Conservation (phyloP, 2,329 filamentous ascomycete species). For the Chrysosporium queenslandicum region DNA sequence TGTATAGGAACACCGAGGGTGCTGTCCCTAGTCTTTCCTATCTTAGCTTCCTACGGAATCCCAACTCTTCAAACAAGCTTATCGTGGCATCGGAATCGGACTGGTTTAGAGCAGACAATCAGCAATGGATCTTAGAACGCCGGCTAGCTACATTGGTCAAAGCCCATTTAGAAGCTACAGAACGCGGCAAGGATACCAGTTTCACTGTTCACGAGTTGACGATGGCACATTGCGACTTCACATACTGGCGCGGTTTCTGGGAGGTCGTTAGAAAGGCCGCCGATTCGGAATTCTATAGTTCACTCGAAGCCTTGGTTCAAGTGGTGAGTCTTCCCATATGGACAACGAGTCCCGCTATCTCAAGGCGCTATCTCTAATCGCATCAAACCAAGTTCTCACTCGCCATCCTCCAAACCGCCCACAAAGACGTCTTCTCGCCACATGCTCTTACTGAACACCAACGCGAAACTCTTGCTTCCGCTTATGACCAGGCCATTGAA, state of each 20-base stretch:
- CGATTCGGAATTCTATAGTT: slow-evolving; percentile 5
- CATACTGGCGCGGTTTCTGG: slow-evolving; percentile 21
- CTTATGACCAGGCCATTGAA: slow-evolving; percentile 17
- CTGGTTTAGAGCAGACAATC: slow-evolving; percentile 17
- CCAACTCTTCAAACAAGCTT: slow-evolving; percentile 1
- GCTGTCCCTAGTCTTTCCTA: slow-evolving; percentile 19
- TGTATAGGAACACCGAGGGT: slow-evolving; percentile 16
- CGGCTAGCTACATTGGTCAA: slow-evolving; percentile 17
- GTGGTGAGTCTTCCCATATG: slow-evolving; percentile 14
- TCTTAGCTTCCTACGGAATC: slow-evolving; percentile 16
- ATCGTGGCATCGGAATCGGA: slow-evolving; percentile 10
- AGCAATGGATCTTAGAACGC: slow-evolving; percentile 19
- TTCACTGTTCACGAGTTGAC: slow-evolving; percentile 21
- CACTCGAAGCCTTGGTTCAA: slow-evolving; percentile 16
- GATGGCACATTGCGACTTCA: slow-evolving; percentile 22
- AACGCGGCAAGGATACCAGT: slow-evolving; percentile 19
- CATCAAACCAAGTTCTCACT: slow-evolving; percentile 17
- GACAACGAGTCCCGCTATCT: too few species aligned
- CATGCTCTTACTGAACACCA: slow-evolving; percentile 12
- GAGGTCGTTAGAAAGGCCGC: slow-evolving; percentile 14
- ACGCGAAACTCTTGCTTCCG: slow-evolving; percentile 14
- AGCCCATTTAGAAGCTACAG: slow-evolving; percentile 19
- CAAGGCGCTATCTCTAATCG: background rate
- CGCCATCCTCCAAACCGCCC: slow-evolving; percentile 17
- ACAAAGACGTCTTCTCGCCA: slow-evolving; percentile 16